Evolutionary conservation across 176 grass and related monocot species (phyloP).

Genomic region (Musa itinerans): DNA sequence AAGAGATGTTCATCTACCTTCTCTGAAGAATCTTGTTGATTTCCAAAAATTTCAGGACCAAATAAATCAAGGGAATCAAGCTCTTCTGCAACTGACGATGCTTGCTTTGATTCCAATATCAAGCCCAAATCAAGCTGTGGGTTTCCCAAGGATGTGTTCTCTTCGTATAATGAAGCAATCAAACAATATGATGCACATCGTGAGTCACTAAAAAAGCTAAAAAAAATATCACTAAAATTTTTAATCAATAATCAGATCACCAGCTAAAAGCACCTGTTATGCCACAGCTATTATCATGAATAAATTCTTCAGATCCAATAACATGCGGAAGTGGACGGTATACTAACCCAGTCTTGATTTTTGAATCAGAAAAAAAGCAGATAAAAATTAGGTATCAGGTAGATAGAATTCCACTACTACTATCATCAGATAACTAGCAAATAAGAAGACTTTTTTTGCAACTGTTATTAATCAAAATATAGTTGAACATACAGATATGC

Average conservation of each 20-base stretch:
- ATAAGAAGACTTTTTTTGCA: not conserved
- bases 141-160: conserved; percentile 29
- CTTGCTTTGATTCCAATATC: conserved; percentile 34
- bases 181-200: conserved; percentile 7
- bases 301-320: conserved; percentile 81
- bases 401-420: not conserved
- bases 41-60: conserved; percentile 15
- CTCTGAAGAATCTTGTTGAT: conserved; percentile 20
- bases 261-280: conserved; percentile 43
- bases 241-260: not conserved
- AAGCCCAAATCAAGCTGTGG: conserved; percentile 36
- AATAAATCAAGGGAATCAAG: conserved; percentile 34
- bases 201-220: not conserved
- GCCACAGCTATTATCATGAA: conserved; percentile 57
- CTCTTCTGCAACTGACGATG: conserved; percentile 16
- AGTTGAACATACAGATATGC: not conserved
- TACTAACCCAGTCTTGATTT: conserved; percentile 44
- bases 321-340: conserved; percentile 47
- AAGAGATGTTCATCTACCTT: not conserved
- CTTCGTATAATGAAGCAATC: conserved; percentile 31
- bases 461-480: not conserved
- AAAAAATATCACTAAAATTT: not conserved
- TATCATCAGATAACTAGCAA: not conserved
- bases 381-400: conserved; percentile 3
- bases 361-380: conserved; percentile 7